phyloP scores from a whole-genome alignment of 352 stramenopile genomes.

The Phytophthora nicotianae region DNA sequence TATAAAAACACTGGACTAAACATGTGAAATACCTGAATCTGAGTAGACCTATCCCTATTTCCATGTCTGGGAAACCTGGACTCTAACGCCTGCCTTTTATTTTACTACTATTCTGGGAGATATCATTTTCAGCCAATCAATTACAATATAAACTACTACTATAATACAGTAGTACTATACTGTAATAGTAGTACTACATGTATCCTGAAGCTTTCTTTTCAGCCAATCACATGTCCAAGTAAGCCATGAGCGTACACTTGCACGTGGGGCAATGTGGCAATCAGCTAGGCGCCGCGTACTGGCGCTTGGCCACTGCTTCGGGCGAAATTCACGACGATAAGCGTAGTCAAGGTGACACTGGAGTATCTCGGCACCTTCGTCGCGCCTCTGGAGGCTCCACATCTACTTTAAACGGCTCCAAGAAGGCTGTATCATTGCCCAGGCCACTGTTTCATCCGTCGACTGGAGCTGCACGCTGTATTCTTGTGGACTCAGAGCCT shows the following conservation, averaged over 20 bases:
- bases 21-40: too few relatives aligned
- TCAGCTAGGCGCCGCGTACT: constrained; percentile 78
- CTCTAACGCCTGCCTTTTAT: too few relatives aligned
- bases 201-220: not conserved
- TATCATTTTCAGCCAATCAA: too few relatives aligned
- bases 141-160: too few relatives aligned
- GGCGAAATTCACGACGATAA: not conserved
- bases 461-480: constrained; percentile 55
- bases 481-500: constrained; percentile 82
- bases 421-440: constrained; percentile 23
- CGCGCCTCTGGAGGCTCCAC: not conserved
- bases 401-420: constrained; percentile 4
- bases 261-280: constrained; percentile 82
- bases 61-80: too few relatives aligned
- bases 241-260: constrained; percentile 58
- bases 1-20: too few relatives aligned
- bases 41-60: too few relatives aligned
- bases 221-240: too few relatives aligned
- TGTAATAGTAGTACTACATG: not conserved
- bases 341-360: not conserved
- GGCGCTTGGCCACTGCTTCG: constrained; percentile 41
- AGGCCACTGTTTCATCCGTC: constrained; percentile 58
- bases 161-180: not conserved
- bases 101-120: too few relatives aligned
- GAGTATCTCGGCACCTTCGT: constrained; percentile 6